A percentile compares a stretch with the other conserved stretches of the same genome.
phyloP scores from a whole-genome alignment of 2,329 filamentous ascomycete genomes.

The Lasiodiplodia gonubiensis region DNA sequence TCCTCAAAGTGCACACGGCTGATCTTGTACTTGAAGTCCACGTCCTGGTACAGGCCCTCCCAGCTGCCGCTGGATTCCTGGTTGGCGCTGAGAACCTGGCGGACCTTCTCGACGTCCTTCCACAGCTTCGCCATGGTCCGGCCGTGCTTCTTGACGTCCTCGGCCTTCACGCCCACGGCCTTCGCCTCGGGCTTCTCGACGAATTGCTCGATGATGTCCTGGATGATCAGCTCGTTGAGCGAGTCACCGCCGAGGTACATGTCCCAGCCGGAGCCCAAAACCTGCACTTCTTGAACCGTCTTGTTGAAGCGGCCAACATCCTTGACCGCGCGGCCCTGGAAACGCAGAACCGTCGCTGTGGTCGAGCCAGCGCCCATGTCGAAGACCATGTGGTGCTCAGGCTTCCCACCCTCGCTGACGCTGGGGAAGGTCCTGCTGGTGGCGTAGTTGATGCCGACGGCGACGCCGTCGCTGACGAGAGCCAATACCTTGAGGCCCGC shows the following conservation, averaged over 20 bases:
- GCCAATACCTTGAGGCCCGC: constrained; percentile 86
- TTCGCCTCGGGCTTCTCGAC: constrained; percentile 68
- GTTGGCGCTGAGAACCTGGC: constrained; percentile 94
- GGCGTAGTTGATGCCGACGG: constrained; percentile 94
- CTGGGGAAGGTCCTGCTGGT: constrained; percentile 88
- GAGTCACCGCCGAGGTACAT: constrained; percentile 86
- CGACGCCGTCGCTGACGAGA: constrained; percentile 85
- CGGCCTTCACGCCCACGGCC: constrained; percentile 65
- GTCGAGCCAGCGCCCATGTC: constrained; percentile 98
- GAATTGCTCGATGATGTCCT: constrained; percentile 86
- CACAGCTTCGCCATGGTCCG: constrained; percentile 87
- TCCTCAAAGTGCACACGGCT: constrained; percentile 80
- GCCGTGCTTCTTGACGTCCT: constrained; percentile 74
- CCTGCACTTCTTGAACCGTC: constrained; percentile 93
- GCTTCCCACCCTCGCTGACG: constrained; percentile 79
- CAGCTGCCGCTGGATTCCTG: constrained; percentile 79
- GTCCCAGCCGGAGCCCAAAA: constrained; percentile 87
- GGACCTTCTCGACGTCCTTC: constrained; percentile 86
- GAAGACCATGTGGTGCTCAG: constrained; percentile 91
- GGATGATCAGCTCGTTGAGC: constrained; percentile 84
- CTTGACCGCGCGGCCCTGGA: constrained; percentile 88
- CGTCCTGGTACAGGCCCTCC: constrained; percentile 87
- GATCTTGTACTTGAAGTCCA: constrained; percentile 93
- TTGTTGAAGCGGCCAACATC: constrained; percentile 94
- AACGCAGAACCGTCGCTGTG: constrained; percentile 85